Base-by-base conservation (phyloP, 75 land plant species). In the Pseudotsuga menziesii region DNA sequence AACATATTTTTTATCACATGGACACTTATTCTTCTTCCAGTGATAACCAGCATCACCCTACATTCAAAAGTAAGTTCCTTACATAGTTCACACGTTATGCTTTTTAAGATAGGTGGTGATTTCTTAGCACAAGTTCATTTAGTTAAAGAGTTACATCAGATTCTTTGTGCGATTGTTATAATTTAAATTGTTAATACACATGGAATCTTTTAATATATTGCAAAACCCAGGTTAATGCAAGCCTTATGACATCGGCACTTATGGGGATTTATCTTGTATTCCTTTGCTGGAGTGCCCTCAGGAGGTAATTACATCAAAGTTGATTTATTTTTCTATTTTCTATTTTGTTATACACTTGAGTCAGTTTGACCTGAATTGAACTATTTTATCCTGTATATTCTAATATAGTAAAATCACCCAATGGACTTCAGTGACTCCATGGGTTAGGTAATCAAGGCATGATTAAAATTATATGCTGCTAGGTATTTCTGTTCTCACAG, bases 281-380 rank as follows among this genome's bases (percentile, higher is more conserved):
- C 78, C 82, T 92, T 26, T 97, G 99, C 85, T 97, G 99, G 99
- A 84, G 88, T 81, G 98, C 98, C 27, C 87, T 94, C 59, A 86
- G 94, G 84, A 97, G 99, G 99, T 88, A 80, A 29, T 76, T 32
- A 6, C 17, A 4, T 19, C 1, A 55, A 60, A 19, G 17, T 63
- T n/a, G 4, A 29, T 75, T 74, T 17, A 25, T 17, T 16, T 16
- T 20, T 48, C 52, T 39, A 26, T 25, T 57, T 19, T 16, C 7
- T 41, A n/a, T 20, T 2, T n/a, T 52, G 39, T 3, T 39, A 17
- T 73, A 26, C 4, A 23, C 17, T 44, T 3, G 22, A 14, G 39
- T 73, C 35, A 23, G 4, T 55, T 25, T 22, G 57, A 72, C 2
- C 17, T 39, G 20, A 44, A 39, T 5, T 41, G 2, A 20, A 20